phyloP scores from a whole-genome alignment of 176 grass and related monocot genomes.

The Phoenix roebelenii region DNA sequence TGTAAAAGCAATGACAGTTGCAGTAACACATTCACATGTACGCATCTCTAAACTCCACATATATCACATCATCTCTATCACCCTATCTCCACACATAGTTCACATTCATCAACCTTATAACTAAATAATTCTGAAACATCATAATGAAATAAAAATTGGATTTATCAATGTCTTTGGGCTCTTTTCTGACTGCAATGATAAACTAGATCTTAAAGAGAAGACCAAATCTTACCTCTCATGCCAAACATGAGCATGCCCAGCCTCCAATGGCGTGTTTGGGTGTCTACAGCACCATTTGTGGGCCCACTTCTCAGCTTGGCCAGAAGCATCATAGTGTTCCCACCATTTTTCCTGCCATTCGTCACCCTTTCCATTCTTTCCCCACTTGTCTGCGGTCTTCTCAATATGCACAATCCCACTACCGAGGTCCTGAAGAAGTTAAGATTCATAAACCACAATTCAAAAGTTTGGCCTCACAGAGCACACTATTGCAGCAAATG shows the following conservation, averaged over 20 bases:
- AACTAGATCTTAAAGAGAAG: neutral
- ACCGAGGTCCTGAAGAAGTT: constrained; percentile 41
- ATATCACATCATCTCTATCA: too few species aligned
- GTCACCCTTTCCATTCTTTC: constrained; percentile 67
- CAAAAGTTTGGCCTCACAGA: neutral
- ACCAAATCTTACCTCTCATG: constrained; percentile 73
- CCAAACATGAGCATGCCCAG: constrained; percentile 98
- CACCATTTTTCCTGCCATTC: constrained; percentile 98
- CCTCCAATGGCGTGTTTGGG: constrained; percentile 65
- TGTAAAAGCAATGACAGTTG: too few species aligned
- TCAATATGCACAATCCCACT: constrained; percentile 75
- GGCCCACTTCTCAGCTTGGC: constrained; percentile 80
- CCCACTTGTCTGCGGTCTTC: constrained; percentile 99
- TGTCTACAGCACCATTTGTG: constrained; percentile 97
- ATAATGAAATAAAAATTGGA: too few species aligned
- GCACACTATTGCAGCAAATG: too few species aligned
- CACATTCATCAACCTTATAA: too few species aligned
- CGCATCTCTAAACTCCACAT: too few species aligned
- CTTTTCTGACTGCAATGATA: too few species aligned
- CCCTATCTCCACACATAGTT: too few species aligned
- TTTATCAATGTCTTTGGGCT: too few species aligned
- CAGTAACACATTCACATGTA: too few species aligned
- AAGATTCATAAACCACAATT: neutral
- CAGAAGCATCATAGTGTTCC: constrained; percentile 74
- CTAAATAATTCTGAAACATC: too few species aligned